These are phyloP conservation scores for Aspergillus bridgeri DNA, from an alignment of 495 filamentous ascomycete genomes.

Conservation along the genomic window DNA sequence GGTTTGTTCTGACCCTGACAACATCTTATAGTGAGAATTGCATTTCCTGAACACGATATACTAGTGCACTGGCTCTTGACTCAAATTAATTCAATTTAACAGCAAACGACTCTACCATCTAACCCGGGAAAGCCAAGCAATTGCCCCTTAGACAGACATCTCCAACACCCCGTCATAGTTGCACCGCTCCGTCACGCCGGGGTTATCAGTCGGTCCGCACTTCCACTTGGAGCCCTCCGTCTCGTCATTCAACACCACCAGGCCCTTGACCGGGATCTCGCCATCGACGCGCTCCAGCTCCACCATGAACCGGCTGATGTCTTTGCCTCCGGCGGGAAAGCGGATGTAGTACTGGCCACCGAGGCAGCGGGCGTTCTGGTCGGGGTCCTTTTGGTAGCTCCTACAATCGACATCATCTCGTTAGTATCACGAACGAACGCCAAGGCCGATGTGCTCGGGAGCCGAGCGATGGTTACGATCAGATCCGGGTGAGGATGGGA, in stretches of 20 bases:
- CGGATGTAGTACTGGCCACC: slow-evolving; percentile 25
- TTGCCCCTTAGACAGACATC: slow-evolving; percentile 7
- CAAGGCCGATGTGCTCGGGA: too few relatives aligned
- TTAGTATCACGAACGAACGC: background rate
- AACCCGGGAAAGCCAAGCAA: background rate
- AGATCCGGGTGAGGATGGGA: background rate
- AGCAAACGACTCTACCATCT: too few relatives aligned
- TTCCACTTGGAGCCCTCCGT: slow-evolving; percentile 18
- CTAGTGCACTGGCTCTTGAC: too few relatives aligned
- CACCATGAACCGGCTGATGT: slow-evolving; percentile 22
- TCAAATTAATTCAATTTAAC: too few relatives aligned
- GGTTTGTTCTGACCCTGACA: too few relatives aligned
- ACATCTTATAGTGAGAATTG: too few relatives aligned
- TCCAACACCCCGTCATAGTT: slow-evolving; percentile 17
- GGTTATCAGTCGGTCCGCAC: slow-evolving; percentile 17
- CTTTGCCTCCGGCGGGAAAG: slow-evolving; percentile 19
- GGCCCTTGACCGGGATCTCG: slow-evolving; percentile 16
- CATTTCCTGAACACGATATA: too few relatives aligned
- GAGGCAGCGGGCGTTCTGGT: slow-evolving; percentile 22
- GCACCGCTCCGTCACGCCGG: slow-evolving; percentile 13
- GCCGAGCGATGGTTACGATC: too few relatives aligned
- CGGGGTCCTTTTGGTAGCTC: slow-evolving; percentile 16
- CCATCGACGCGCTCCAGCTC: slow-evolving; percentile 20
- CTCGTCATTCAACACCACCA: slow-evolving; percentile 14
- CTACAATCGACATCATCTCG: slow-evolving; percentile 3